Conservation (phyloP, 495 filamentous ascomycete species). For the Ascodesmis nigricans region DNA sequence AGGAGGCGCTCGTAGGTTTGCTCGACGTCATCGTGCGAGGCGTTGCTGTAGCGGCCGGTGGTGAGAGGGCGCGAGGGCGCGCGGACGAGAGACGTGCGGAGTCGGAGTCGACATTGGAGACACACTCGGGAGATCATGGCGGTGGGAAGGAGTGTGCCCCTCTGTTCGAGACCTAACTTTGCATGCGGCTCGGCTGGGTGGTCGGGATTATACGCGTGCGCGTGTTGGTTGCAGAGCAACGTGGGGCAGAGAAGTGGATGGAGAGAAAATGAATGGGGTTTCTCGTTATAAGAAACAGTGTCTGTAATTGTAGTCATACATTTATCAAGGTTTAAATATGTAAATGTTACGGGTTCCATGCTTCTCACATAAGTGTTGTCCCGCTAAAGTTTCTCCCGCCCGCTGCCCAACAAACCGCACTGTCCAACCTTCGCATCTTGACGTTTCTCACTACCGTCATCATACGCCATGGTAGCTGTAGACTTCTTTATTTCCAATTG, state of each 20-base stretch:
- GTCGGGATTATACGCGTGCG: not conserved
- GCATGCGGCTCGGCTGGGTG: not conserved
- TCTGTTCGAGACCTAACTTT: slow-evolving; percentile 8
- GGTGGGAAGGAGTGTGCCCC: slow-evolving; percentile 4
- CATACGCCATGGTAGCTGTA: too few relatives aligned
- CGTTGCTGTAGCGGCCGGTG: too few relatives aligned
- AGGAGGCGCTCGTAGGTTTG: not conserved
- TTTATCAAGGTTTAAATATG: too few relatives aligned
- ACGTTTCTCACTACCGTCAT: too few relatives aligned
- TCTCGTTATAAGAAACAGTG: too few relatives aligned
- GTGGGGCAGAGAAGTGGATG: too few relatives aligned
- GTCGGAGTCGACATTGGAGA: slow-evolving; percentile 9
- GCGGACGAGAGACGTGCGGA: slow-evolving; percentile 3
- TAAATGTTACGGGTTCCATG: slow-evolving; percentile 1
- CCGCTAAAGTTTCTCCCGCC: not conserved
- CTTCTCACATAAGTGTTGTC: slow-evolving; percentile 1
- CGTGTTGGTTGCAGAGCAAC: too few relatives aligned
- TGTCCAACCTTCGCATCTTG: too few relatives aligned
- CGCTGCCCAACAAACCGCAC: slow-evolving; percentile 8
- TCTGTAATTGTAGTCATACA: too few relatives aligned
- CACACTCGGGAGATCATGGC: slow-evolving; percentile 11
- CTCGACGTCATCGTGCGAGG: not conserved
- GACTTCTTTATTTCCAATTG: too few relatives aligned
- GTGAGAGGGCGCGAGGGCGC: not conserved
- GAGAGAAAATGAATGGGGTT: too few relatives aligned